Percentiles rank a stretch among this genome's conserved stretches.
Evolutionary conservation across 169 alveolate genomes (phyloP).

Genomic region (Cryptosporidium muris): DNA sequence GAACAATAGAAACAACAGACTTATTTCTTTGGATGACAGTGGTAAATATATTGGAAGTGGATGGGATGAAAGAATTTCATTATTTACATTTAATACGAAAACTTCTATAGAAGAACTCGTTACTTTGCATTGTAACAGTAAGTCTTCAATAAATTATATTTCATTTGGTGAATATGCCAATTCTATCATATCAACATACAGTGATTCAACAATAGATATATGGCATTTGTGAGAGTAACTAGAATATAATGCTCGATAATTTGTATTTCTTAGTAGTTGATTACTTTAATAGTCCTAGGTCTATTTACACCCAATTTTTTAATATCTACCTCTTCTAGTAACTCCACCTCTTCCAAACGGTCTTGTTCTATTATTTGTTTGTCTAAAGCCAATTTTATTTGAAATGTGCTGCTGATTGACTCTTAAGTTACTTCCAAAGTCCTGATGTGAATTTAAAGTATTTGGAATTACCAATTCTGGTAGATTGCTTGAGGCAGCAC

Average conservation of each 20-base stretch:
- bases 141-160: background rate
- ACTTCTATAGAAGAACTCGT: constrained; percentile 3
- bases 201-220: too few species aligned
- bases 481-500: constrained; percentile 51
- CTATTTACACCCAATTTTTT: too few species aligned
- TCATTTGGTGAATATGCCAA: constrained; percentile 7
- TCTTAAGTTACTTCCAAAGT: constrained; percentile 64
- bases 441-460: background rate
- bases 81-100: constrained; percentile 33
- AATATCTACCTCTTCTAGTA: too few species aligned
- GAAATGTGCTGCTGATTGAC: constrained; percentile 58
- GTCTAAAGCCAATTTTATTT: constrained; percentile 57
- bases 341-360: too few species aligned
- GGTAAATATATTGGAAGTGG: constrained; percentile 36
- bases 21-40: constrained; percentile 15
- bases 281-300: too few species aligned
- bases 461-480: constrained; percentile 58
- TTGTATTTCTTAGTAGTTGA: too few species aligned
- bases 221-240: too few species aligned
- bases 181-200: background rate
- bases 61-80: constrained; percentile 3
- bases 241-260: too few species aligned
- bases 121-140: background rate
- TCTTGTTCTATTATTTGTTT: constrained; percentile 13
- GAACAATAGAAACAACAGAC: too few species aligned